A percentile compares a stretch with the other conserved stretches of the same genome.
Evolutionary conservation across 2,329 filamentous ascomycete genomes (phyloP).

Genomic region (Mycosphaerella sp.): DNA sequence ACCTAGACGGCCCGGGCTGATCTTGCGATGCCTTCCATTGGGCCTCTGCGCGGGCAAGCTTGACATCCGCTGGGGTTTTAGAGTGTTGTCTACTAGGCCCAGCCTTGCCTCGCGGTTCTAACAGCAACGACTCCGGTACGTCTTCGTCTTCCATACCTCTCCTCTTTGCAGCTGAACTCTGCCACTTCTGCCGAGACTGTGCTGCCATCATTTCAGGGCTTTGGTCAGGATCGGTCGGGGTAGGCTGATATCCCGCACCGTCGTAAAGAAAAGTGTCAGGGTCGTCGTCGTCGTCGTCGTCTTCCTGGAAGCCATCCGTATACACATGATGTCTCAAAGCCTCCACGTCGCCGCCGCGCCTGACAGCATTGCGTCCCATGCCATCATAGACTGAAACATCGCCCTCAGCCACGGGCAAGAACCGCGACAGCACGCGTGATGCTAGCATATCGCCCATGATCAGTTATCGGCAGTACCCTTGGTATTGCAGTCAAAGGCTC

Average conservation of each 20-base stretch:
- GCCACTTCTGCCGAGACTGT: constrained; percentile 39
- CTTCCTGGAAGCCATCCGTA: constrained; percentile 46
- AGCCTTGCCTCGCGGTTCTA: constrained; percentile 45
- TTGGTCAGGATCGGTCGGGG: constrained; percentile 37
- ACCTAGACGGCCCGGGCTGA: constrained; percentile 43
- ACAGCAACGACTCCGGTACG: constrained; percentile 56
- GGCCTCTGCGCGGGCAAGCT: constrained; percentile 31
- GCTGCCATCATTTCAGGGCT: constrained; percentile 35
- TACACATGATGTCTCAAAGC: constrained; percentile 38
- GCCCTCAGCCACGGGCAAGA: constrained; percentile 38
- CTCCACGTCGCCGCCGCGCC: constrained; percentile 34
- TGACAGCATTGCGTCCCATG: constrained; percentile 40
- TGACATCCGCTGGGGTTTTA: constrained; percentile 8
- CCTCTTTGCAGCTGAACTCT: constrained; percentile 28
- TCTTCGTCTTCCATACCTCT: constrained; percentile 52
- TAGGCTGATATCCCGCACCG: constrained; percentile 29
- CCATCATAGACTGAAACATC: constrained; percentile 37
- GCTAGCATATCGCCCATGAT: constrained; percentile 41
- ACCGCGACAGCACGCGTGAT: constrained; percentile 49
- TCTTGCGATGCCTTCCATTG: constrained; percentile 47
- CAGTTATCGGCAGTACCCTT: not conserved
- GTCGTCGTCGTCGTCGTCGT: constrained; percentile 40
- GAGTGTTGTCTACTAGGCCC: constrained; percentile 11
- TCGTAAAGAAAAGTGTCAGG: constrained; percentile 52
- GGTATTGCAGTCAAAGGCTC: not conserved